These are phyloP conservation scores for Marchantia paleacea DNA, from an alignment of 225 moss, liverwort and hornwort genomes.

Conservation along the genomic window DNA sequence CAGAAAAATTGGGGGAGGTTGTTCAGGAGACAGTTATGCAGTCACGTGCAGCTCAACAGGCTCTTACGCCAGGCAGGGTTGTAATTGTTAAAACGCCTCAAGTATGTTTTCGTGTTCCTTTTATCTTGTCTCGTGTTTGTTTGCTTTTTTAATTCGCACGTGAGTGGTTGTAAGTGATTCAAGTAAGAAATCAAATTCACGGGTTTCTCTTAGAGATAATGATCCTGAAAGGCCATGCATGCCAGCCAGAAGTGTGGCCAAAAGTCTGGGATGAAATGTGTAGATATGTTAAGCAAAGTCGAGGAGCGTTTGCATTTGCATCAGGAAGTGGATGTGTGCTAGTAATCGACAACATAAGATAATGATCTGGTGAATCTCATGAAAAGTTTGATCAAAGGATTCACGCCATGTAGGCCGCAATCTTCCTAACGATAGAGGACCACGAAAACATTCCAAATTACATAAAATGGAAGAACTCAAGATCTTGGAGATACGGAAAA, in stretches of 20 bases:
- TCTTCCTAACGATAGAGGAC: too few species aligned
- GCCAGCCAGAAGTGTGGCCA: too few species aligned
- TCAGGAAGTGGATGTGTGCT: too few species aligned
- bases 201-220: not conserved
- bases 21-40: slow-evolving; percentile 89
- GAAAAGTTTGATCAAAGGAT: too few species aligned
- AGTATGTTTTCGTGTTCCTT: slow-evolving; percentile 26
- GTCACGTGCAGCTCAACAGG: slow-evolving; percentile 86
- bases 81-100: slow-evolving; percentile 71
- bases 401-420: too few species aligned
- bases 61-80: slow-evolving; percentile 86
- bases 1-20: slow-evolving; percentile 69
- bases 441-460: too few species aligned
- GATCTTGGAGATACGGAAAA: not conserved
- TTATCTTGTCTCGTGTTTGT: not conserved
- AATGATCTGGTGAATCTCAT: too few species aligned
- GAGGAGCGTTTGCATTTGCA: too few species aligned
- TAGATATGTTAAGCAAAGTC: too few species aligned
- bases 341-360: too few species aligned
- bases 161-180: not conserved
- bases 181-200: not conserved
- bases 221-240: not conserved
- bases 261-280: too few species aligned
- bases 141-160: not conserved
- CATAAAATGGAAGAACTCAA: too few species aligned